Base-by-base conservation (phyloP, 305 asterid genomes). In the Andrographis paniculata region DNA sequence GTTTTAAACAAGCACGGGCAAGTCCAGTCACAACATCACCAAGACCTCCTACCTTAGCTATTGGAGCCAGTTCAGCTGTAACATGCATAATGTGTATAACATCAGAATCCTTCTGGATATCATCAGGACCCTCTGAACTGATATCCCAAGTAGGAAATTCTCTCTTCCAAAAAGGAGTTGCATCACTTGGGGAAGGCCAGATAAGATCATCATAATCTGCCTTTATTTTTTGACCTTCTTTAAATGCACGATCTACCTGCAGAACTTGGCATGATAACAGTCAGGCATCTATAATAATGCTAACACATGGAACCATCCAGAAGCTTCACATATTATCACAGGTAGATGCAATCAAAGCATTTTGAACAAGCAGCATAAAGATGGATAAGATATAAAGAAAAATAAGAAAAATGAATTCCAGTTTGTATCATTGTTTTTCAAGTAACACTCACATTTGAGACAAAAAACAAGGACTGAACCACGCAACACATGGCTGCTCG, bases 1-100 rank as follows among this genome's bases (percentile, higher is more conserved):
- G 80, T 13, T 19, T 31, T 39, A 73, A 52, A 58, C 86, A 77
- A 9, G 92, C 78, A 21, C 95, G 86, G n/a, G 88, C 80, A 38
- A 86, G 82, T 38, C 96, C 94, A 2, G 88, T 79, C 50, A 82
- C 86, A 22, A 86, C 94, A 11, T 86, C 94, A 6, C 92, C 95
- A 7, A 86, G 82, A 48, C 96, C 96, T 43, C 94, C 96, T 0
- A 86, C 93, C 67, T 82, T 86, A 42, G 94, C 93, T 58, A 82
- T 66, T 41, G 96, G 96, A 49, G 88, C 88, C 92, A 86, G 69
- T 73, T 86, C 96, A 53, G 88, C 94, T 5, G 94, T 73, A 27
- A 72, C 71, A 17, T 82, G 96, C 64, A 74, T 68, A 52, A 86
- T 60, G 69, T 79, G 84, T 68, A 82, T 63, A 20, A 48, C 69